A percentile compares a stretch with the other conserved stretches of the same genome.
phyloP scores from a whole-genome alignment of 495 filamentous ascomycete genomes.

The Alectoria sarmentosa region DNA sequence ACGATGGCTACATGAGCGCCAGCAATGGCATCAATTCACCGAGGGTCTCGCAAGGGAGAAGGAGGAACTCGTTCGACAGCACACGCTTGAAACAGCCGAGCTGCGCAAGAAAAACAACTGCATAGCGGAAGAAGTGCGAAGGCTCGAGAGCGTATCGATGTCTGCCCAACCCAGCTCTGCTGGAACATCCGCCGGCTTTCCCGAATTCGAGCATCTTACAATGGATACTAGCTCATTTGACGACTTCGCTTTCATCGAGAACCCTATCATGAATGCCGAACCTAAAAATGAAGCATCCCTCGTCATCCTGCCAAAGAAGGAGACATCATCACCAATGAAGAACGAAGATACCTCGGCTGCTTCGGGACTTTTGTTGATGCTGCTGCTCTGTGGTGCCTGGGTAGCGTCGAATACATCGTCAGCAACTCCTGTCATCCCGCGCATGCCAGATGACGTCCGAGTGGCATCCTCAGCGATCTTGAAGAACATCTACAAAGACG shows the following conservation, averaged over 20 bases:
- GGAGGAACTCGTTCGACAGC: conserved; percentile 78
- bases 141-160: conserved; percentile 61
- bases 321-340: conserved; percentile 43
- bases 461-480: conserved; percentile 86
- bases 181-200: conserved; percentile 60
- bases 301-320: conserved; percentile 50
- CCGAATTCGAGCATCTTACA: conserved; percentile 72
- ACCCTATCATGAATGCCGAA: conserved; percentile 45
- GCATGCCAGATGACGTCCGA: conserved; percentile 86
- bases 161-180: conserved; percentile 48
- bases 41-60: conserved; percentile 75
- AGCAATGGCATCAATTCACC: conserved; percentile 67
- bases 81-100: conserved; percentile 91
- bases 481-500: conserved; percentile 80
- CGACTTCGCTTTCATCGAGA: conserved; percentile 64
- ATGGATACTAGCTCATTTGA: conserved; percentile 76
- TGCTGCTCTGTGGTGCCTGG: conserved; percentile 93
- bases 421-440: conserved; percentile 55
- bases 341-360: conserved; percentile 56
- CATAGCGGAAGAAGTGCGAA: conserved; percentile 77
- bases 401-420: conserved; percentile 76
- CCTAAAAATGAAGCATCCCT: conserved; percentile 34
- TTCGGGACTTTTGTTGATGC: conserved; percentile 64
- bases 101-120: conserved; percentile 93
- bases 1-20: conserved; percentile 59